A percentile compares a stretch with the other conserved stretches of the same genome.
phyloP scores from a whole-genome alignment of 2,329 filamentous ascomycete species.

The Apiospora rasikravindrae region DNA sequence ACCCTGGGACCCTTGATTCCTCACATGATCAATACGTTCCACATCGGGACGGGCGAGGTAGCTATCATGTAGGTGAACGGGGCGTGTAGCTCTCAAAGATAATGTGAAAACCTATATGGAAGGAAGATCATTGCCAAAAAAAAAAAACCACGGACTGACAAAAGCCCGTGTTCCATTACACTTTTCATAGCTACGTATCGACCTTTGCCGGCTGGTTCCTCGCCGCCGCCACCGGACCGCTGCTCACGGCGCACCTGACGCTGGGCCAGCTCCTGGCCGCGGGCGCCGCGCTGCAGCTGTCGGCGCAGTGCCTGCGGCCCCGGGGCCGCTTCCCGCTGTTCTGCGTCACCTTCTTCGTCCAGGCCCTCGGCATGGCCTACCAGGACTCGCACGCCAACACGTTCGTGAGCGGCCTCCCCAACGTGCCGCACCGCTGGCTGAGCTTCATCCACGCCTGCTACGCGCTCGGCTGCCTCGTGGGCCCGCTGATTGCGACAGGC shows the following conservation, averaged over 20 bases:
- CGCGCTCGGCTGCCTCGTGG: constrained; percentile 59
- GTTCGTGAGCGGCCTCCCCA: constrained; percentile 57
- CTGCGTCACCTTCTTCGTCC: constrained; percentile 61
- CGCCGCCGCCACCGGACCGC: constrained; percentile 61
- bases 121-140: not conserved
- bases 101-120: too few species aligned
- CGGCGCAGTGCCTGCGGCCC: constrained; percentile 58
- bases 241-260: constrained; percentile 56
- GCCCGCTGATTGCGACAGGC: constrained; percentile 58
- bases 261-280: constrained; percentile 62
- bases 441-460: constrained; percentile 70
- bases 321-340: constrained; percentile 62
- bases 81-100: too few species aligned
- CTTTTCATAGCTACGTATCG: constrained; percentile 51
- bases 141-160: not conserved
- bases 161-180: not conserved
- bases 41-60: constrained; percentile 40
- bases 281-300: constrained; percentile 60
- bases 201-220: constrained; percentile 66
- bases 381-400: constrained; percentile 69
- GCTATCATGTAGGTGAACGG: constrained; percentile 34
- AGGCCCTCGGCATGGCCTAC: constrained; percentile 64
- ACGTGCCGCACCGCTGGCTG: constrained; percentile 62
- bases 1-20: constrained; percentile 67
- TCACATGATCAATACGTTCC: constrained; percentile 63